Conservation (phyloP, 1,284 basidiomycete species). For the Apiotrichum veenhuisii region DNA sequence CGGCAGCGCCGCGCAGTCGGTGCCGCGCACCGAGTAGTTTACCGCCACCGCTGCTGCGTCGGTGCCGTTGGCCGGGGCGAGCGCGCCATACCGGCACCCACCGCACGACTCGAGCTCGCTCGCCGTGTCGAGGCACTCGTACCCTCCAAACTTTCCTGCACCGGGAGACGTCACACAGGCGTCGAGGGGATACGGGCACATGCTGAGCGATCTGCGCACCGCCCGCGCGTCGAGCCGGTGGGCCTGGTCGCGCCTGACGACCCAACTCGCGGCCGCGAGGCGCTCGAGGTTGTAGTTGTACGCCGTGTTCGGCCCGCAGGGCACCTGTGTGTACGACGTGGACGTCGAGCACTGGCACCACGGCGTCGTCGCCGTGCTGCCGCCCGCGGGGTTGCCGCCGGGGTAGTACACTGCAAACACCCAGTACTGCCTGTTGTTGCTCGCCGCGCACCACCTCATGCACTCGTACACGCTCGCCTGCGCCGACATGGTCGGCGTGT, state of each 20-base stretch:
- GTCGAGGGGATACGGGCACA: neutral
- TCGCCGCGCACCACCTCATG: neutral
- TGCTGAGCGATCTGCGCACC: neutral
- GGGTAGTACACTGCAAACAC: neutral
- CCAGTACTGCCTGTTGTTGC: neutral
- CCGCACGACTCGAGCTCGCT: constrained; percentile 13
- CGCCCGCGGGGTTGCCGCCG: neutral
- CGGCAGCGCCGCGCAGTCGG: constrained; percentile 7
- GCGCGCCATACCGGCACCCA: constrained; percentile 1
- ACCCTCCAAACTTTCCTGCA: neutral
- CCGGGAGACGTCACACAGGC: neutral
- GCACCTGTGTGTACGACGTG: neutral
- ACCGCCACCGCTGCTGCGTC: neutral
- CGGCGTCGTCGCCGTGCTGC: neutral
- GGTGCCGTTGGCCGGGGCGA: neutral
- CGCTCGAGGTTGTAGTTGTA: constrained; percentile 1
- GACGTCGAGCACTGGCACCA: neutral
- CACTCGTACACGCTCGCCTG: neutral
- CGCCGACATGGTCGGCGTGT: neutral
- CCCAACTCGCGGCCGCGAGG: neutral
- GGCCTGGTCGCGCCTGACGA: neutral
- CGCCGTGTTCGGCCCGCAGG: neutral
- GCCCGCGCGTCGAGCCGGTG: neutral
- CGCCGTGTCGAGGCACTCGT: constrained; percentile 9
- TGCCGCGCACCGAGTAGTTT: too few relatives aligned